A percentile compares a stretch with the other conserved stretches of the same genome.
Conservation (phyloP, 2,329 filamentous ascomycete species). For the Penicillium sp. region DNA sequence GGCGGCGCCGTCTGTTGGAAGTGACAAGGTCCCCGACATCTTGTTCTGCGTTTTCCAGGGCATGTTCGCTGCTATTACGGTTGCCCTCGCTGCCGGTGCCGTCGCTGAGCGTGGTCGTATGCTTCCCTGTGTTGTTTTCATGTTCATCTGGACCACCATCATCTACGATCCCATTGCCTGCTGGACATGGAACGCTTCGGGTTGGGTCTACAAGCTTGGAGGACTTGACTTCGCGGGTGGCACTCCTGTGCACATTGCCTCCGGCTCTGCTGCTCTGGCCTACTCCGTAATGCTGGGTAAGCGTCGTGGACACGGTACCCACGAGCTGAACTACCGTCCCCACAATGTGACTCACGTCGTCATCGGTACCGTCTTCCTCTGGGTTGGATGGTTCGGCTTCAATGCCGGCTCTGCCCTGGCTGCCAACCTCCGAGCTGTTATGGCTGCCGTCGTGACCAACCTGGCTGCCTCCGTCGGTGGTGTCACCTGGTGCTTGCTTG, state of each 20-base stretch:
- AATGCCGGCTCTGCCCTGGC: slow-evolving; percentile 79
- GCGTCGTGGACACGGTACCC: slow-evolving; percentile 75
- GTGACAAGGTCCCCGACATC: slow-evolving; percentile 69
- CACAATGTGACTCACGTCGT: slow-evolving; percentile 93
- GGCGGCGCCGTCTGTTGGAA: slow-evolving; percentile 69
- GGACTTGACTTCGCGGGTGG: slow-evolving; percentile 86
- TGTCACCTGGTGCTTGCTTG: slow-evolving; percentile 82
- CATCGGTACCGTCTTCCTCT: slow-evolving; percentile 86
- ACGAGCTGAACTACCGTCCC: slow-evolving; percentile 84
- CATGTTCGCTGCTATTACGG: slow-evolving; percentile 68
- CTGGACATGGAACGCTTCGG: slow-evolving; percentile 86
- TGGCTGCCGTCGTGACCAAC: slow-evolving; percentile 84
- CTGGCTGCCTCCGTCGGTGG: slow-evolving; percentile 78
- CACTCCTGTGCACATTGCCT: slow-evolving; percentile 84
- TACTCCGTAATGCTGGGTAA: slow-evolving; percentile 92
- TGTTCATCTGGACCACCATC: slow-evolving; percentile 86
- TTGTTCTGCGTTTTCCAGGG: slow-evolving; percentile 71
- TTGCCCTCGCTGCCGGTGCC: slow-evolving; percentile 77
- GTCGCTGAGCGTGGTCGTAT: slow-evolving; percentile 83
- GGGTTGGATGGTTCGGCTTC: slow-evolving; percentile 95
- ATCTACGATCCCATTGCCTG: slow-evolving; percentile 92
- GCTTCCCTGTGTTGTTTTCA: slow-evolving; percentile 83
- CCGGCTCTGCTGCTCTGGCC: slow-evolving; percentile 75
- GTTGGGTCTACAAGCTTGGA: slow-evolving; percentile 75
- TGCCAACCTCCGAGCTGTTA: slow-evolving; percentile 77